These are phyloP conservation scores for Nepenthes gracilis DNA, from an alignment of 148 eudicot species.

Conservation along the genomic window DNA sequence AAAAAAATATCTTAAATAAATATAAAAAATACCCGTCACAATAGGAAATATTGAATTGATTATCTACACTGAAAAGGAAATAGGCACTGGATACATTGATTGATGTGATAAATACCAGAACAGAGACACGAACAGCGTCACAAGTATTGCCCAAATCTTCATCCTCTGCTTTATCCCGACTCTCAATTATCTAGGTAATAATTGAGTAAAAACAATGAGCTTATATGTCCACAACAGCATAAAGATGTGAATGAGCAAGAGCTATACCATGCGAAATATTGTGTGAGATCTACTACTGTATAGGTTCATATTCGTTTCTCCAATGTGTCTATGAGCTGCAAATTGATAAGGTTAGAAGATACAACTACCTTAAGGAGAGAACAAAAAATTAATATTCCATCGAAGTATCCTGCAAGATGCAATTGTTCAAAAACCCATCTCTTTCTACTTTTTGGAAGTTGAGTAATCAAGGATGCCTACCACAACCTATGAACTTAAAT, in stretches of 20 bases:
- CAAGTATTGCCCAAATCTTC: conserved; percentile 53
- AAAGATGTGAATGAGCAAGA: not conserved
- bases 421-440: no score
- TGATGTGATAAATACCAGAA: conserved; percentile 41
- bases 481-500: no score
- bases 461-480: no score
- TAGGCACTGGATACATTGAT: conserved; percentile 3
- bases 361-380: no score
- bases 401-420: no score
- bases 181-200: conserved; percentile 74
- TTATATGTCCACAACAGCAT: not conserved
- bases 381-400: no score
- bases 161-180: conserved; percentile 77
- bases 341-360: not conserved
- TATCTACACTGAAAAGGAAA: not conserved
- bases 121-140: conserved; percentile 98
- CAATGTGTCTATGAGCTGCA: conserved; percentile 92
- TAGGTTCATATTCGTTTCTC: conserved; percentile 95
- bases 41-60: not conserved
- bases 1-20: not conserved
- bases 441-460: no score
- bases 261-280: conserved; percentile 87
- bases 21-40: not conserved
- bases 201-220: conserved; percentile 1
- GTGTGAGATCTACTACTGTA: conserved; percentile 97